These are phyloP conservation scores for Xylariaceae sp. DNA, from an alignment of 2,329 filamentous ascomycete species.

Conservation along the genomic window DNA sequence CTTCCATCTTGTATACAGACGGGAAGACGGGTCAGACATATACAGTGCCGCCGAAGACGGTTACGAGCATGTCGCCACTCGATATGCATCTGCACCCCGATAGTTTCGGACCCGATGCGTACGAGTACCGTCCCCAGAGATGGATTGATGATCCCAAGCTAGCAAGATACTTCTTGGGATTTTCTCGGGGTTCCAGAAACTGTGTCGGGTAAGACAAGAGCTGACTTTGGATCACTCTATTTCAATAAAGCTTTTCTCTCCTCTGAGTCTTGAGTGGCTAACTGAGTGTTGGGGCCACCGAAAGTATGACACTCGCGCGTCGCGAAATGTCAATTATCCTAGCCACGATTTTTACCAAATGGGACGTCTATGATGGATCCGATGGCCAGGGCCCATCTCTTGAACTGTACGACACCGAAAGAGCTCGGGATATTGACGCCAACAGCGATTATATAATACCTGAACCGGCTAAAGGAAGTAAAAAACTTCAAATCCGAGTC, in stretches of 20 bases:
- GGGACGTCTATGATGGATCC: conserved; percentile 21
- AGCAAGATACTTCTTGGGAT: conserved; percentile 6
- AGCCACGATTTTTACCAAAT: conserved; percentile 17
- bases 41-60: conserved; percentile 9
- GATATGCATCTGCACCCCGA: conserved; percentile 17
- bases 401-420: conserved; percentile 21
- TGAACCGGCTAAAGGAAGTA: conserved; percentile 19
- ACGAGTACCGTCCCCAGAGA: conserved; percentile 19
- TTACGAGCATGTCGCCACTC: conserved; percentile 14
- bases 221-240: too few species aligned
- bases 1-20: conserved; percentile 24
- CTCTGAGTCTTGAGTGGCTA: too few species aligned
- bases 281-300: too few species aligned
- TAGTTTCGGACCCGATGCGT: conserved; percentile 16
- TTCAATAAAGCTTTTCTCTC: too few species aligned
- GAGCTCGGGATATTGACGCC: conserved; percentile 19
- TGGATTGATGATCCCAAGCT: conserved; percentile 26
- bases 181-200: conserved; percentile 18
- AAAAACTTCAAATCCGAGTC: conserved; percentile 11
- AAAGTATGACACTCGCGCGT: conserved; percentile 19
- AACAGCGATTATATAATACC: conserved; percentile 21
- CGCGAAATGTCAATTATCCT: conserved; percentile 20
- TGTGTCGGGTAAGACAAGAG: conserved; percentile 22
- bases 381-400: conserved; percentile 17
- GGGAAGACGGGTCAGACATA: conserved; percentile 9